A percentile compares a stretch with the other conserved stretches of the same genome.
Evolutionary conservation across 2,329 filamentous ascomycete genomes (phyloP).

Genomic region (Fusarium nodosum): DNA sequence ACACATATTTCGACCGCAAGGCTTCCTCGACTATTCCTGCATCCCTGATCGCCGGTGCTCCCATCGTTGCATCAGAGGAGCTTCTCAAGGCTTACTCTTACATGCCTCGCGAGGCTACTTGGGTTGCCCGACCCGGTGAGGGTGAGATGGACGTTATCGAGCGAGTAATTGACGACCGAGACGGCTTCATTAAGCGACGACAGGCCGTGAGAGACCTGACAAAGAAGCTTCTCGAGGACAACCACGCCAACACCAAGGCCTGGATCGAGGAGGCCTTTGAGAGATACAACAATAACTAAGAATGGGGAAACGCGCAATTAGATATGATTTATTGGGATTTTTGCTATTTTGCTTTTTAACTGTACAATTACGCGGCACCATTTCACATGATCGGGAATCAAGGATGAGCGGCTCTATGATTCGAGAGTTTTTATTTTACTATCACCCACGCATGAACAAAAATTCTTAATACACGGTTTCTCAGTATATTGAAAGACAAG

Average conservation of each 20-base stretch:
- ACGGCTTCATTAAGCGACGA: conserved; percentile 42
- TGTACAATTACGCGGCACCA: conserved; percentile 35
- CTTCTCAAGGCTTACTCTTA: conserved; percentile 48
- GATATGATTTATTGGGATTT: conserved; percentile 29
- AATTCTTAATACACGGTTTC: conserved; percentile 41
- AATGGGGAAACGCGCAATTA: conserved; percentile 18
- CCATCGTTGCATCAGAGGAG: conserved; percentile 46
- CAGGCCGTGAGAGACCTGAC: conserved; percentile 35
- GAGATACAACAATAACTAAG: conserved; percentile 24
- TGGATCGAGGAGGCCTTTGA: conserved; percentile 41
- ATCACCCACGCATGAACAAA: conserved; percentile 34
- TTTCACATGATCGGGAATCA: conserved; percentile 44
- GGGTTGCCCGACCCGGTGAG: conserved; percentile 45
- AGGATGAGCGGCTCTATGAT: conserved; percentile 42
- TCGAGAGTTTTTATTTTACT: conserved; percentile 26
- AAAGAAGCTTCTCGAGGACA: conserved; percentile 33
- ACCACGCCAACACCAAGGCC: conserved; percentile 39
- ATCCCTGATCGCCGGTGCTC: conserved; percentile 48
- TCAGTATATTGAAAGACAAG: conserved; percentile 7
- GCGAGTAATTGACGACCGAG: conserved; percentile 44
- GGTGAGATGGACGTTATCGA: conserved; percentile 49
- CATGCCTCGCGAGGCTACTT: conserved; percentile 45
- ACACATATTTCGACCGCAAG: conserved; percentile 49
- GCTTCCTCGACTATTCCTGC: conserved; percentile 50
- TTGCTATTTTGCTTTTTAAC: conserved; percentile 20